Base-by-base conservation (phyloP, 208 protist genomes). In the Trypanosoma vivax region DNA sequence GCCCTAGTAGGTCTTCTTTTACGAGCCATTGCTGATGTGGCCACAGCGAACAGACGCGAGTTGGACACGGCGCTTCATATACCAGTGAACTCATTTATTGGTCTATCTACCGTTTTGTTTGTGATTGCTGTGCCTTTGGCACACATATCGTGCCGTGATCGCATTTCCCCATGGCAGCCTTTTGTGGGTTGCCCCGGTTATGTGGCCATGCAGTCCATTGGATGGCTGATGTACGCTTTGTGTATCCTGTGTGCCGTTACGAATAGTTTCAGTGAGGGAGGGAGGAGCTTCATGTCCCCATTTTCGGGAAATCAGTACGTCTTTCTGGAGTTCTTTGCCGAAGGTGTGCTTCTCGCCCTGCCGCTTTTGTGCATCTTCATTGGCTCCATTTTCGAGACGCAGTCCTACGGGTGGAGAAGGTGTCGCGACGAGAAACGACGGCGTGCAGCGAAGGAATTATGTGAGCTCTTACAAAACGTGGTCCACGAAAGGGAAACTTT, bases 171-270 rank as follows among this genome's bases (percentile, higher is more conserved):
- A 14, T 60, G 76, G 28, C 49, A 59, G 23, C 67, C 66, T 14
- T 60, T 56, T 55, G 70, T 66, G 40, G 49, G 52, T 33, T 51
- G 73, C 43, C 51, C 63, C 30, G 75, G 62, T 16, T 90, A 81
- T 60, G 70, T 80, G 2, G 70, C 72, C 0, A 58, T 84, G 42
- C 70, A 80, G 31, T 76, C 75, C n/a, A 51, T 86, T 21, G 82
- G 71, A 23, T 90, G 82, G 82, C 47, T 66, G 27, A 30, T 70
- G 18, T 90, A 82, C 53, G 45, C 59, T 13, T 29, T 69, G 23
- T 53, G 70, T 38, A 21, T 75, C 29, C 51, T 66, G 9, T 57
- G 63, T 54, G 60, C 47, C n/a, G 5, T 75, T 24, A 56, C 62
- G 33, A 60, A 60, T 37, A 41, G 7, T 29, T 66, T 59, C 56